Evolutionary conservation across 768 basidiomycete species (phyloP).

Genomic region (Pulveroboletus sp.): DNA sequence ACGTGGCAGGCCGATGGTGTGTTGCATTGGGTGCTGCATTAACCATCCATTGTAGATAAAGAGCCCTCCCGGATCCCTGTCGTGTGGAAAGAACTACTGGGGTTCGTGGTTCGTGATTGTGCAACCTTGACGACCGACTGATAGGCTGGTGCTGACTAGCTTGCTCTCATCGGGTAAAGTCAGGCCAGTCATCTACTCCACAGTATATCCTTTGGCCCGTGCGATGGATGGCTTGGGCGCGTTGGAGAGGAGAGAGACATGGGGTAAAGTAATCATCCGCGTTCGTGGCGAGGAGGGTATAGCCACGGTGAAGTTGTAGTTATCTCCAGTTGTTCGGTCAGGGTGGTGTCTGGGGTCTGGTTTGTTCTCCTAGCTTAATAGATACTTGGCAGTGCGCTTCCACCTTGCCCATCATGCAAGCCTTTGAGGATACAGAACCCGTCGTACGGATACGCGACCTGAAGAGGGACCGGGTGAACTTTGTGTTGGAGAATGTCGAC

Average conservation of each 20-base stretch:
- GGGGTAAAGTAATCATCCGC: constrained; percentile 82
- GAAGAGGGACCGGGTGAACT: constrained; percentile 81
- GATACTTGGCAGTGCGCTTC: background rate
- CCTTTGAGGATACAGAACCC: constrained; percentile 47
- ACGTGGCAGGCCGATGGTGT: constrained; percentile 23
- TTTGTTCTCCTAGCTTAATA: background rate
- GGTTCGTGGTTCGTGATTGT: constrained; percentile 34
- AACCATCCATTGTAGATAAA: constrained; percentile 39
- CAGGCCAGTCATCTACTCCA: constrained; percentile 65
- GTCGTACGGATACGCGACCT: constrained; percentile 80
- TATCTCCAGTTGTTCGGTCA: too few species aligned
- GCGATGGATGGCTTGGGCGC: constrained; percentile 67
- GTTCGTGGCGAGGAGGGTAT: constrained; percentile 48
- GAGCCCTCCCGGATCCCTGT: constrained; percentile 58
- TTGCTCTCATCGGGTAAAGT: constrained; percentile 63
- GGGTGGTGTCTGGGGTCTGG: constrained; percentile 22
- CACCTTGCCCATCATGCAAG: constrained; percentile 27
- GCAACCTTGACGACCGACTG: constrained; percentile 1
- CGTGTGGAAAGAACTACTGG: constrained; percentile 71
- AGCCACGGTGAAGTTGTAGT: constrained; percentile 41
- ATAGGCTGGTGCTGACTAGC: constrained; percentile 30
- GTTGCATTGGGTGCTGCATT: background rate
- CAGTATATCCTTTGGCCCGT: constrained; percentile 62
- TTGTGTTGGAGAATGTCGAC: constrained; percentile 94
- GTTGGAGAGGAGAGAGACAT: constrained; percentile 79